Conservation (phyloP, 768 basidiomycete species). For the Mrakia gelida region DNA sequence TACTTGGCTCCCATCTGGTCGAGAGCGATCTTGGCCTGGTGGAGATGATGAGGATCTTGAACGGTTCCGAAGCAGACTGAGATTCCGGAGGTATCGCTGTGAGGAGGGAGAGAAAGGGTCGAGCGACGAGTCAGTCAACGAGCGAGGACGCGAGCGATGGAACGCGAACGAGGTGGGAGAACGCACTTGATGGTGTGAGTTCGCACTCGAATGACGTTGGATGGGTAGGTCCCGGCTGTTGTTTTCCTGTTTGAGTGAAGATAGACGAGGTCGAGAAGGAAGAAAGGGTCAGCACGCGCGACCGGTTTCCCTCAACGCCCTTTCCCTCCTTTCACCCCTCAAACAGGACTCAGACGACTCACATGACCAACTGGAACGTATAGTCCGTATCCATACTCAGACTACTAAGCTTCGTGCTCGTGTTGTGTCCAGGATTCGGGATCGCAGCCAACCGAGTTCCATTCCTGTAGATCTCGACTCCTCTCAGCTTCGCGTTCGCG, state of each 20-base stretch:
- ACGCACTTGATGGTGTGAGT: constrained; percentile 76
- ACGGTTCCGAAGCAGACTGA: constrained; percentile 90
- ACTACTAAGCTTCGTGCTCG: constrained; percentile 57
- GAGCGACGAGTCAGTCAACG: not conserved
- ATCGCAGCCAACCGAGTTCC: constrained; percentile 80
- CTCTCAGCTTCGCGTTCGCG: constrained; percentile 78
- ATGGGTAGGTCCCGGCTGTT: constrained; percentile 82
- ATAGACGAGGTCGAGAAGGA: not conserved
- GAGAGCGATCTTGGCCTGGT: constrained; percentile 75
- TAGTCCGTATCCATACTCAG: constrained; percentile 59
- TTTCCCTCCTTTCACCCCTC: not conserved
- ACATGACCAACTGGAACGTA: constrained; percentile 87
- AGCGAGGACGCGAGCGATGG: not conserved
- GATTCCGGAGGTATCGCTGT: constrained; percentile 84
- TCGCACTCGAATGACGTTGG: constrained; percentile 71
- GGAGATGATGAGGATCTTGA: constrained; percentile 67
- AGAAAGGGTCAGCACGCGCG: not conserved
- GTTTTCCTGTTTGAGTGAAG: constrained; percentile 49
- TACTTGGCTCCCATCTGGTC: constrained; percentile 81
- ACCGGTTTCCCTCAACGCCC: not conserved
- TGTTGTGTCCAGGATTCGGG: constrained; percentile 74
- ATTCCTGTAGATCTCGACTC: constrained; percentile 89
- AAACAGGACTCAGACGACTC: constrained; percentile 38
- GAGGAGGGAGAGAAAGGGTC: constrained; percentile 29
- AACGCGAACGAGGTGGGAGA: not conserved